These are phyloP conservation scores for Chaetoceros tenuissimus DNA, from an alignment of 108 stramenopile species.

Conservation along the genomic window DNA sequence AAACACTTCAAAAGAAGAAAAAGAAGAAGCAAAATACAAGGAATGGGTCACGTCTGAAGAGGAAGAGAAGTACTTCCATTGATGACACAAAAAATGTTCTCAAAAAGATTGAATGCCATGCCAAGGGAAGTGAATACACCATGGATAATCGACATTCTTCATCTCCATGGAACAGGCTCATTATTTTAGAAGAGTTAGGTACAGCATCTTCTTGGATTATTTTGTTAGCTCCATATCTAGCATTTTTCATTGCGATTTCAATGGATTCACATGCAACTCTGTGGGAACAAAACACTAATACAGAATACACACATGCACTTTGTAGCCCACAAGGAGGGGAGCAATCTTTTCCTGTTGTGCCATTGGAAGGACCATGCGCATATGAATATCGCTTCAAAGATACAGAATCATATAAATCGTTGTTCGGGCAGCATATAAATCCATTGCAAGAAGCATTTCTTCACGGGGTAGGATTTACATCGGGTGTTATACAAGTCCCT, in stretches of 20 bases:
- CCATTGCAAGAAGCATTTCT: constrained; percentile 27
- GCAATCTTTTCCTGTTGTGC: not conserved
- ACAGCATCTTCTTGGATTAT: constrained; percentile 68
- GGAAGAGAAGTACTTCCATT: not conserved
- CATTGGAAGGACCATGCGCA: constrained; percentile 14
- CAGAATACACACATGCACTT: not conserved
- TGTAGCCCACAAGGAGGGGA: not conserved
- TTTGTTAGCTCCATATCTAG: constrained; percentile 51
- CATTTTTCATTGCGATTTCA: constrained; percentile 42
- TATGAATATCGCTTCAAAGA: constrained; percentile 33
- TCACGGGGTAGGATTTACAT: constrained; percentile 49
- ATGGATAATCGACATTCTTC: not conserved
- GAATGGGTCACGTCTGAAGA: not conserved
- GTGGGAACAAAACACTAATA: constrained; percentile 11
- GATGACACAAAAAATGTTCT: not conserved
- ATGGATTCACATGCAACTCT: constrained; percentile 33
- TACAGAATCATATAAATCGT: constrained; percentile 22
- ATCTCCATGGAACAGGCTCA: constrained; percentile 55
- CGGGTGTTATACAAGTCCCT: constrained; percentile 47
- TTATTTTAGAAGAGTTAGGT: constrained; percentile 68
- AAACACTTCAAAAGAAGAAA: not conserved
- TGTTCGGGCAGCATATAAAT: constrained; percentile 19
- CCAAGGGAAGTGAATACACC: not conserved
- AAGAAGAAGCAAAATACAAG: not conserved
- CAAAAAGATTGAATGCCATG: not conserved